Base-by-base conservation (phyloP, 768 basidiomycete genomes). In the Lactarius quietus region DNA sequence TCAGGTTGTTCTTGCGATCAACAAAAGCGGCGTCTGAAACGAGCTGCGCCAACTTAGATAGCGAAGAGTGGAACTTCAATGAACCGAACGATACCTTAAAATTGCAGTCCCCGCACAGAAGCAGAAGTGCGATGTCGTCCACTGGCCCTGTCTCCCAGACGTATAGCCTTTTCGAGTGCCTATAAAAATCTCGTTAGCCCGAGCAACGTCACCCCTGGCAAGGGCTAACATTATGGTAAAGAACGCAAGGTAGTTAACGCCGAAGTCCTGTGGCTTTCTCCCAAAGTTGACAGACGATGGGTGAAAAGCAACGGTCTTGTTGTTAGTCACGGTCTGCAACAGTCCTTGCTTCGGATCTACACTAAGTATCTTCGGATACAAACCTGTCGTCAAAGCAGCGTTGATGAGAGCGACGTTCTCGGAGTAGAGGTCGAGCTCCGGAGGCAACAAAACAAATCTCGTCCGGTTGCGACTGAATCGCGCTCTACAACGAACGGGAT, bases 161-260 rank as follows among this genome's bases (percentile, higher is more conserved):
- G 76, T 93, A 96, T 31, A 95, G 76, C 74, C 86, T 93, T 77
- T 93, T 97, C 8, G 95, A 95, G 73, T 94, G 93, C 93, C 94
- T 94, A 60, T 54, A 65, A 36, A 20, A n/a, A 1, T 15, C 5
- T 35, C 68, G 29, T 31, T 35, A 55, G 28, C 35, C 28, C 53
- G 14, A 29, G 10, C 23, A 36, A 38, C 36, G 26, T 62, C 43
- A 29, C 51, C n/a, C 15, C 28, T 35, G 48, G 31, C 58, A 57
- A 23, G 39, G 23, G 74, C 82, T 67, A 69, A 92, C 92, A 94
- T 95, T 41, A 96, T 79, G 1, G 93, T 95, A 74, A 95, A 97
- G 74, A 94, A 96, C 18, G 82, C 80, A 58, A 96, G 73, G 75
- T 93, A 81, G 66, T 89, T 88, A 17, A 83, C 83, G 0, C 86